phyloP scores from a whole-genome alignment of 768 basidiomycete genomes.

The Tephrocybe sp. region DNA sequence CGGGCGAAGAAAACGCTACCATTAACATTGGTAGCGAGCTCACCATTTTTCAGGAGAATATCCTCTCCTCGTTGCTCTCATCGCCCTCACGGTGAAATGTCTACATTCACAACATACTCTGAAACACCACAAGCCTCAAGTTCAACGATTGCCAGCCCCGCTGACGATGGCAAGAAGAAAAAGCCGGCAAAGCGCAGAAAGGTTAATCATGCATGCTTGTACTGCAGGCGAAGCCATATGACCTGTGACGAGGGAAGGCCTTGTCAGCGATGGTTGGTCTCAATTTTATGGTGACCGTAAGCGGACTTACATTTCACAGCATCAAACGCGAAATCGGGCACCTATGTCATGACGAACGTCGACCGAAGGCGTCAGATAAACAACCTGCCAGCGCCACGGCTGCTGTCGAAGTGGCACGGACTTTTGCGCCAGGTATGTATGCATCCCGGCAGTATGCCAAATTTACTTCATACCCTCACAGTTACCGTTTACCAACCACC shows the following conservation, averaged over 20 bases:
- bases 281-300: constrained; percentile 9
- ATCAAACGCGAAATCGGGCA: constrained; percentile 97
- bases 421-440: constrained; percentile 46
- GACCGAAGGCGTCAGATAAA: constrained; percentile 50
- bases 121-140: constrained; percentile 6
- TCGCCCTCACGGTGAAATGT: constrained; percentile 2
- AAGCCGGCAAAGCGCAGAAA: constrained; percentile 70
- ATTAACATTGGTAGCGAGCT: neutral
- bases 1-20: neutral
- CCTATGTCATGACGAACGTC: constrained; percentile 86
- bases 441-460: neutral
- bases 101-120: constrained; percentile 10
- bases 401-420: constrained; percentile 31
- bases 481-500: constrained; percentile 38
- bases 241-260: constrained; percentile 87
- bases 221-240: constrained; percentile 92
- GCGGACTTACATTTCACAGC: constrained; percentile 35
- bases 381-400: constrained; percentile 25
- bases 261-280: constrained; percentile 88
- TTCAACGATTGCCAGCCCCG: constrained; percentile 4
- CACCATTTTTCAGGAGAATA: neutral
- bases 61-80: neutral
- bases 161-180: constrained; percentile 24
- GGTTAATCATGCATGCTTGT: constrained; percentile 91
- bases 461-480: constrained; percentile 14